A percentile compares a stretch with the other conserved stretches of the same genome.
Evolutionary conservation across 2,329 filamentous ascomycete species (phyloP).

Genomic region (Cordyceps cicadae): DNA sequence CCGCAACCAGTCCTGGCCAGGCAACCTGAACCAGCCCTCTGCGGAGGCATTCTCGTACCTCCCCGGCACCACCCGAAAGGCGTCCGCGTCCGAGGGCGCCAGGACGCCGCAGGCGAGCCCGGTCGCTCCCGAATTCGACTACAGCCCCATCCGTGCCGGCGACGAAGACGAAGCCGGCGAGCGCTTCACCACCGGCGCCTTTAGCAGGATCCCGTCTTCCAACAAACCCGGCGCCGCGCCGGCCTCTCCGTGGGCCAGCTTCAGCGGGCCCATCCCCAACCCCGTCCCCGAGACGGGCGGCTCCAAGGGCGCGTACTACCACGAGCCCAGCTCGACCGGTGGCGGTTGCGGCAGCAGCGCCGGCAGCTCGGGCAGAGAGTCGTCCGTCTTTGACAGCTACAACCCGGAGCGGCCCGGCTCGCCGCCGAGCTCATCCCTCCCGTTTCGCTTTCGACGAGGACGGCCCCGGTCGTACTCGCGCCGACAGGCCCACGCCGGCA

Average conservation of each 20-base stretch:
- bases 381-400: neutral
- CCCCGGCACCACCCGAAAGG: neutral
- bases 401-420: neutral
- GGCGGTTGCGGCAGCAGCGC: neutral
- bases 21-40: neutral
- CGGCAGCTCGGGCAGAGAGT: neutral
- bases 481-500: neutral
- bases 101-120: neutral
- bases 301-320: neutral
- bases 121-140: neutral
- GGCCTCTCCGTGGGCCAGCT: neutral
- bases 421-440: neutral
- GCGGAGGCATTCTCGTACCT: neutral
- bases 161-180: neutral
- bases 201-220: neutral
- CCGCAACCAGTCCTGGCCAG: conserved; percentile 4
- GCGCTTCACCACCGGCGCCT: conserved; percentile 8
- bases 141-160: too few species aligned
- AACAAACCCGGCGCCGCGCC: neutral
- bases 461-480: neutral
- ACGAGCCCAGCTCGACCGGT: neutral
- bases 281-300: neutral
- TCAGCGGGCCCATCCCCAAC: neutral
- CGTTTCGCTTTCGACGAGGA: neutral
- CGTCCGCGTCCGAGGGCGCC: neutral